phyloP scores from a whole-genome alignment of 2,329 filamentous ascomycete species.

The Colletotrichum melonis region DNA sequence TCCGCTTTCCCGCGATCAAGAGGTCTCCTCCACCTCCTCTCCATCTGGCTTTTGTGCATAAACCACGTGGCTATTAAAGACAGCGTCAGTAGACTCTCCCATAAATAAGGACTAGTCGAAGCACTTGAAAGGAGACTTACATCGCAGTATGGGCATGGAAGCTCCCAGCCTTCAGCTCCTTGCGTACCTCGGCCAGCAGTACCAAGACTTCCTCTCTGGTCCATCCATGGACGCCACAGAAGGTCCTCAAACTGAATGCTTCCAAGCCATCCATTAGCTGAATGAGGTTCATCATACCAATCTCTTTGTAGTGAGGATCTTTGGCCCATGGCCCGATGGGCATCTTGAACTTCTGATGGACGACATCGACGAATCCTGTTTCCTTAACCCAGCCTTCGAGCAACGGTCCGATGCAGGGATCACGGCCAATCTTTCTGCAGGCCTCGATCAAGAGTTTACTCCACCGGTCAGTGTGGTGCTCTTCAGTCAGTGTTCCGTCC shows the following conservation, averaged over 20 bases:
- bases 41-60: conserved; percentile 22
- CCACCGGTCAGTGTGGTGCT: conserved; percentile 38
- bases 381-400: conserved; percentile 45
- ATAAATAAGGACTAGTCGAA: no score
- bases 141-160: conserved; percentile 41
- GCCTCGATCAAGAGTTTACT: conserved; percentile 26
- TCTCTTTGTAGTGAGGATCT: conserved; percentile 43
- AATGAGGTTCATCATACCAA: conserved; percentile 39
- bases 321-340: conserved; percentile 51
- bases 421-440: conserved; percentile 34
- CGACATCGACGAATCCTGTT: conserved; percentile 49
- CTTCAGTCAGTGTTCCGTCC: conserved; percentile 40
- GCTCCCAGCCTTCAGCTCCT: conserved; percentile 42
- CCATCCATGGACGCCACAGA: conserved; percentile 45
- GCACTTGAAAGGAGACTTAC: conserved; percentile 14
- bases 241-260: conserved; percentile 39
- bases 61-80: conserved; percentile 21
- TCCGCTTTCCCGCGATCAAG: background rate
- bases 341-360: conserved; percentile 43
- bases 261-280: conserved; percentile 38
- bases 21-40: background rate
- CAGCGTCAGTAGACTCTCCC: no score
- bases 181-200: conserved; percentile 42
- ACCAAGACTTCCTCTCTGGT: conserved; percentile 40
- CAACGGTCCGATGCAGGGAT: conserved; percentile 38